Evolutionary conservation across 2,329 filamentous ascomycete species (phyloP).

Genomic region (Elsinoe australis): DNA sequence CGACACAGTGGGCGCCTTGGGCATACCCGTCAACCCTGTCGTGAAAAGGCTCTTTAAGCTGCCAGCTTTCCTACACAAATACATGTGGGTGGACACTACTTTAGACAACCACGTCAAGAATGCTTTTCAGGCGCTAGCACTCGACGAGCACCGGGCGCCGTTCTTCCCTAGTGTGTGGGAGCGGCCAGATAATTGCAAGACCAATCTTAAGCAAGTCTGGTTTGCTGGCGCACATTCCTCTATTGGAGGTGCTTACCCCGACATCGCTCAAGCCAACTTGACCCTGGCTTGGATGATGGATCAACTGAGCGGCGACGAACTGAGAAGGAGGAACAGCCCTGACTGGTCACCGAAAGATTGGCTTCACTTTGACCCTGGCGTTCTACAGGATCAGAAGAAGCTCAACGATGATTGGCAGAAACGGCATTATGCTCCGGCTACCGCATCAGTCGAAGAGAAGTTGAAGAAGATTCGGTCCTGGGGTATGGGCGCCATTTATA

Average conservation of each 20-base stretch:
- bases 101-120: conserved; percentile 39
- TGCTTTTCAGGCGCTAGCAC: conserved; percentile 49
- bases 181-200: conserved; percentile 23
- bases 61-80: conserved; percentile 27
- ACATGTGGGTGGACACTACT: conserved; percentile 31
- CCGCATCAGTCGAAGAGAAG: conserved; percentile 16
- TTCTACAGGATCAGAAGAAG: conserved; percentile 22
- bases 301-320: conserved; percentile 29
- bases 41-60: conserved; percentile 24
- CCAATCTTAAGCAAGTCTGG: conserved; percentile 47
- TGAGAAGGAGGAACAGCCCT: background rate
- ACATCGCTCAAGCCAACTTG: conserved; percentile 31
- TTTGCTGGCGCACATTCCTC: conserved; percentile 49
- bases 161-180: conserved; percentile 48
- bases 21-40: conserved; percentile 31
- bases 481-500: conserved; percentile 30
- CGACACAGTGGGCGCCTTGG: conserved; percentile 41
- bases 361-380: conserved; percentile 32
- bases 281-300: conserved; percentile 39
- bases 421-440: conserved; percentile 21
- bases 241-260: conserved; percentile 41
- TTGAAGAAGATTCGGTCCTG: conserved; percentile 23
- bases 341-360: conserved; percentile 23
- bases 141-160: conserved; percentile 46
- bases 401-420: conserved; percentile 23